These are phyloP conservation scores for Oryza australiensis DNA, from an alignment of 176 grass and related monocot genomes.

Conservation along the genomic window DNA sequence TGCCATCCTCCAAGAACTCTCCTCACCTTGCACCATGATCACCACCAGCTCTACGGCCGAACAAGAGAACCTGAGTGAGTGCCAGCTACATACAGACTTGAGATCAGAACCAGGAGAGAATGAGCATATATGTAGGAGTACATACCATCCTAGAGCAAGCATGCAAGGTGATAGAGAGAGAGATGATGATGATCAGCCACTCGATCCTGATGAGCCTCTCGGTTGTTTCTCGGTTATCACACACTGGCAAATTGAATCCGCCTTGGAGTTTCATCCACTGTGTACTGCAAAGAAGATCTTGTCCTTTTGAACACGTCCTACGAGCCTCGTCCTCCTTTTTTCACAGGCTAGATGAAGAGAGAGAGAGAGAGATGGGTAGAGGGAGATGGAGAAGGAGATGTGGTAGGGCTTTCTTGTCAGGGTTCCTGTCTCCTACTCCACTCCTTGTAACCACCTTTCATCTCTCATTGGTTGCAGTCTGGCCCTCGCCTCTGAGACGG, in stretches of 20 bases:
- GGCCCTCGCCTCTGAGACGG: conserved; percentile 64
- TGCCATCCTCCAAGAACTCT: conserved; percentile 74
- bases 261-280: conserved; percentile 70
- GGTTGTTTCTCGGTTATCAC: conserved; percentile 36
- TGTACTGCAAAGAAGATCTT: conserved; percentile 85
- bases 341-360: conserved; percentile 37
- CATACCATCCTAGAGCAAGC: conserved; percentile 52
- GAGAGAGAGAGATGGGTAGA: conserved; percentile 13
- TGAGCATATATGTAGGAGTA: neutral
- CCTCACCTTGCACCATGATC: conserved; percentile 62
- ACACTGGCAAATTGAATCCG: conserved; percentile 52
- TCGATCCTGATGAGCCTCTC: neutral
- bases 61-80: neutral
- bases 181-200: conserved; percentile 8
- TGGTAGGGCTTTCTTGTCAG: conserved; percentile 57
- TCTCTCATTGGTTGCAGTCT: conserved; percentile 60
- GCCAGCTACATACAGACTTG: neutral
- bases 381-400: neutral
- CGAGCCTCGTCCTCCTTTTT: conserved; percentile 39
- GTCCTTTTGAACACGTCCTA: conserved; percentile 67
- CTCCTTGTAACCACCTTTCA: conserved; percentile 68
- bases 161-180: conserved; percentile 18
- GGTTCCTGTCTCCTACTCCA: conserved; percentile 54
- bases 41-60: conserved; percentile 34
- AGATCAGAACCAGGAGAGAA: neutral